Conservation (phyloP, 108 stramenopile species). For the Cyclotella cryptica region DNA sequence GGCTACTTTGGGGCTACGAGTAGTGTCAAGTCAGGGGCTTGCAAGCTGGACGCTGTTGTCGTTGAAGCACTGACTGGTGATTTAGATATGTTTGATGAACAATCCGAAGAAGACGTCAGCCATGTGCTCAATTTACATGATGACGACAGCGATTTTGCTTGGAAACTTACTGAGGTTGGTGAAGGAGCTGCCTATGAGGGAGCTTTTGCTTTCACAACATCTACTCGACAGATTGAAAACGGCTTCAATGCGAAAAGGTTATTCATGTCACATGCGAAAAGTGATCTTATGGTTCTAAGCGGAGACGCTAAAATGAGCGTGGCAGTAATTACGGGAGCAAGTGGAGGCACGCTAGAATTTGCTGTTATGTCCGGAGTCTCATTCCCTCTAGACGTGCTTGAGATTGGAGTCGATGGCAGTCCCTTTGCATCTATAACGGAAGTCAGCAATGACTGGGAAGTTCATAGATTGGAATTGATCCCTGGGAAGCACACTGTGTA, state of each 20-base stretch:
- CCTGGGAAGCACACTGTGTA: constrained; percentile 27
- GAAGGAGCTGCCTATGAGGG: too few species aligned
- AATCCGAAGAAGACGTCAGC: too few species aligned
- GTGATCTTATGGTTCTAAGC: neutral
- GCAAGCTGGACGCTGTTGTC: too few species aligned
- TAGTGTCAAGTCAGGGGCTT: too few species aligned
- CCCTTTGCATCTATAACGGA: constrained; percentile 7
- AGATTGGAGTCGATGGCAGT: constrained; percentile 22
- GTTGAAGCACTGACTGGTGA: too few species aligned
- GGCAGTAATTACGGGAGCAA: constrained; percentile 5
- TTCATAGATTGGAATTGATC: constrained; percentile 9
- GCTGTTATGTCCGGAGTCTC: neutral
- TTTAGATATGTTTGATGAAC: too few species aligned
- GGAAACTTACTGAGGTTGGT: too few species aligned
- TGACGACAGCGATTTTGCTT: too few species aligned
- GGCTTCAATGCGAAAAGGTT: neutral
- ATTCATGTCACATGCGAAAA: neutral
- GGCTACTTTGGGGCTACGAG: too few species aligned
- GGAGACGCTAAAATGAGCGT: constrained; percentile 4
- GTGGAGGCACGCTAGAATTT: constrained; percentile 20
- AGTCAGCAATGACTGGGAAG: constrained; percentile 22
- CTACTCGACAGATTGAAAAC: too few species aligned
- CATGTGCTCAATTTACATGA: too few species aligned
- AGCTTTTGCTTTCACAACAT: too few species aligned
- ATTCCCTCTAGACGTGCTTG: constrained; percentile 27